Conservation (phyloP, 495 filamentous ascomycete species). For the Niebla homalea region DNA sequence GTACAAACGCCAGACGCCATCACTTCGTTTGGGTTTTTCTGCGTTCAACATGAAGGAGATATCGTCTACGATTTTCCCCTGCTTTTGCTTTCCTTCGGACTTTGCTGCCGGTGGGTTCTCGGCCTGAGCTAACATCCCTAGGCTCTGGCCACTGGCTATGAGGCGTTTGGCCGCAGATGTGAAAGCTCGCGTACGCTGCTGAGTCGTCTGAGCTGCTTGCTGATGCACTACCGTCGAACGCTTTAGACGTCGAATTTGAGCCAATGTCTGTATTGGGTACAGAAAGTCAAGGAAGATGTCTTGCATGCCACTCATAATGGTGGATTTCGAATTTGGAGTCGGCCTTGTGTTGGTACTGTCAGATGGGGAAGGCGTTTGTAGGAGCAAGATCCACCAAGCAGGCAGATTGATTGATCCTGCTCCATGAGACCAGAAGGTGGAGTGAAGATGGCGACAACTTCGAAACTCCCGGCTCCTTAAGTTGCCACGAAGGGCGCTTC, state of each 20-base stretch:
- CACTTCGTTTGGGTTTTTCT: constrained; percentile 9
- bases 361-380: constrained; percentile 13
- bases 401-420: constrained; percentile 43
- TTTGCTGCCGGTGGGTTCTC: background rate
- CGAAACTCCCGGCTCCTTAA: constrained; percentile 33
- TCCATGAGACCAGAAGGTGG: constrained; percentile 54
- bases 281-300: constrained; percentile 46
- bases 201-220: constrained; percentile 13
- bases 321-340: background rate
- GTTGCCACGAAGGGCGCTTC: constrained; percentile 48
- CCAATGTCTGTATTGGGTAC: constrained; percentile 41
- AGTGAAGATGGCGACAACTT: constrained; percentile 46
- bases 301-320: background rate
- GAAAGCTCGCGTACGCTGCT: constrained; percentile 20
- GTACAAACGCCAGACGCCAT: constrained; percentile 22
- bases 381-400: constrained; percentile 29
- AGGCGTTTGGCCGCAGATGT: constrained; percentile 18
- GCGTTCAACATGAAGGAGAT: too few relatives aligned
- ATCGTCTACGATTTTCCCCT: too few relatives aligned
- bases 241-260: constrained; percentile 30
- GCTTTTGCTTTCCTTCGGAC: background rate
- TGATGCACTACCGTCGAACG: constrained; percentile 5
- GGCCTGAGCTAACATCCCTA: background rate
- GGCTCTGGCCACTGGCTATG: background rate
- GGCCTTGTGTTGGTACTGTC: background rate